Conservation (phyloP, 257 asterid genomes). For the Penstemon davidsonii region DNA sequence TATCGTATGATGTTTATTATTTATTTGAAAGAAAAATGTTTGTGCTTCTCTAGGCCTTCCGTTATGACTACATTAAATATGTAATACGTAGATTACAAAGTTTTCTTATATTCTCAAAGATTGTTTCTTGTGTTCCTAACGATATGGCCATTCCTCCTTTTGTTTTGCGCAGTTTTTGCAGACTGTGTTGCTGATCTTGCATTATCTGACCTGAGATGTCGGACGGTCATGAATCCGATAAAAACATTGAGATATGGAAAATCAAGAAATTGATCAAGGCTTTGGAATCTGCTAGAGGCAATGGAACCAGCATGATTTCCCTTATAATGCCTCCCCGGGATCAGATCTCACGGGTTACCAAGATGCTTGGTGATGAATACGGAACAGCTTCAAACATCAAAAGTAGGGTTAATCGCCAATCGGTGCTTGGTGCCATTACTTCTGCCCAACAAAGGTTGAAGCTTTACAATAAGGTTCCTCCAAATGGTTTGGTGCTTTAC, state of each 20-base stretch:
- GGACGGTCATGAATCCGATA: conserved; percentile 37
- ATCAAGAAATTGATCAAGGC: conserved; percentile 42
- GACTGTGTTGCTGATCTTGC: conserved; percentile 17
- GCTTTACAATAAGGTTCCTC: conserved; percentile 41
- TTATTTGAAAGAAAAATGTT: neutral
- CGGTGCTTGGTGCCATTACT: conserved; percentile 41
- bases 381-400: conserved; percentile 44
- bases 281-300: conserved; percentile 43
- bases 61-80: neutral
- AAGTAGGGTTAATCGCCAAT: conserved; percentile 44
- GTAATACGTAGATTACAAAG: neutral
- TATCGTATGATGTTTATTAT: conserved; percentile 7
- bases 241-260: conserved; percentile 41
- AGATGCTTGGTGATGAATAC: conserved; percentile 43
- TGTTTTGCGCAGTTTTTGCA: conserved; percentile 11
- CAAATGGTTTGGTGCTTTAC: conserved; percentile 40
- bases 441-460: conserved; percentile 44
- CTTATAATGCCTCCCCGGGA: conserved; percentile 43
- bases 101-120: neutral
- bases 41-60: neutral
- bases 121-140: neutral
- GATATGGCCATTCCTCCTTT: neutral
- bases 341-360: conserved; percentile 42
- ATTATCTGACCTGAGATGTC: conserved; percentile 25
- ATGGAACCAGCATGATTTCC: conserved; percentile 45